Evolutionary conservation across 106 monocot species (phyloP).

Genomic region (Chionographis japonica): DNA sequence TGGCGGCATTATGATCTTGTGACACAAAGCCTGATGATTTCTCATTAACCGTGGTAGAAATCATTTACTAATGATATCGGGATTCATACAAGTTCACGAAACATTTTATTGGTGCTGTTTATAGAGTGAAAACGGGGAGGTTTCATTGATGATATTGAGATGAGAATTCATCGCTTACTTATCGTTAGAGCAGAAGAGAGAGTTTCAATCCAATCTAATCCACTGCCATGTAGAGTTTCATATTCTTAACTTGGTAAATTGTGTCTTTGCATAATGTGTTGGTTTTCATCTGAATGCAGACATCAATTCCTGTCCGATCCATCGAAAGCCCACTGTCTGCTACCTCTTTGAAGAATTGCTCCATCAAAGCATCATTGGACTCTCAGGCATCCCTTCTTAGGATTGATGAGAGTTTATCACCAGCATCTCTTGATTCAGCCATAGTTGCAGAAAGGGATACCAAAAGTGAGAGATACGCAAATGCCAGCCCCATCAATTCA

Average conservation of each 20-base stretch:
- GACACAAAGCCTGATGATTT: too few species aligned
- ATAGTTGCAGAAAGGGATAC: conserved; percentile 56
- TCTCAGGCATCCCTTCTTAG: conserved; percentile 54
- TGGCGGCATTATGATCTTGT: too few species aligned
- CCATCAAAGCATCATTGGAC: conserved; percentile 48
- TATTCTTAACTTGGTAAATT: too few species aligned
- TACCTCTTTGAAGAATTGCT: conserved; percentile 45
- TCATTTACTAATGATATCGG: too few species aligned
- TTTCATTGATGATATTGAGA: too few species aligned
- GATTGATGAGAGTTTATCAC: conserved; percentile 77
- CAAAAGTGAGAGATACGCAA: conserved; percentile 55
- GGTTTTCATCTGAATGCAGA: conserved; percentile 25
- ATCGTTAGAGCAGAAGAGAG: too few species aligned
- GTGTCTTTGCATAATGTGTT: background rate
- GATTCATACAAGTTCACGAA: too few species aligned
- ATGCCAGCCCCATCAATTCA: conserved; percentile 42
- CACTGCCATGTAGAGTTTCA: too few species aligned
- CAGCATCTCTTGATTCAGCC: conserved; percentile 79
- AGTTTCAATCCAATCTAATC: too few species aligned
- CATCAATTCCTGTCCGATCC: conserved; percentile 37
- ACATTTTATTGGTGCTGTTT: too few species aligned
- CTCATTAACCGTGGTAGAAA: too few species aligned
- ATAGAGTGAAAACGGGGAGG: too few species aligned
- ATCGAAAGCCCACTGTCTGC: conserved; percentile 46
- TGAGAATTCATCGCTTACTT: background rate